These are phyloP conservation scores for Alternaria burnsii DNA, from an alignment of 2,329 filamentous ascomycete genomes.

Conservation along the genomic window DNA sequence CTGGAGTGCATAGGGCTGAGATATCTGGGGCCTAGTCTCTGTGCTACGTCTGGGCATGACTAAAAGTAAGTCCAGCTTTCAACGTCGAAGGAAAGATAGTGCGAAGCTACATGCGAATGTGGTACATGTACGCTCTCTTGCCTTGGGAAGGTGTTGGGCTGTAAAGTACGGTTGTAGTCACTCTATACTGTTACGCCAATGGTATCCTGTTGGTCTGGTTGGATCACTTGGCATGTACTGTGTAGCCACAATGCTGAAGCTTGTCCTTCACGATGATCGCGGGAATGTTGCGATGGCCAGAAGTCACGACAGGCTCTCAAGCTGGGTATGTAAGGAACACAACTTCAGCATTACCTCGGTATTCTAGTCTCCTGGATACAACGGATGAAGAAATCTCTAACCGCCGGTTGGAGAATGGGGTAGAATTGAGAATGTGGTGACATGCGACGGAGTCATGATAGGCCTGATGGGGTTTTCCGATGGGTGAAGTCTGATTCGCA, in stretches of 20 bases:
- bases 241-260: neutral
- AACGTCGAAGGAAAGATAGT: neutral
- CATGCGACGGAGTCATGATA: conserved; percentile 2
- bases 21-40: conserved; percentile 30
- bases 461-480: conserved; percentile 12
- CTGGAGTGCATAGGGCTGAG: conserved; percentile 44
- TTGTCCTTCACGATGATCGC: neutral
- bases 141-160: neutral
- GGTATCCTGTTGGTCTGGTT: neutral
- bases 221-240: neutral
- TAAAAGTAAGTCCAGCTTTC: conserved; percentile 2
- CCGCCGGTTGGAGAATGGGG: neutral
- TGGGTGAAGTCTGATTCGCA: conserved; percentile 11
- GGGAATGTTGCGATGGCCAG: neutral
- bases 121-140: neutral
- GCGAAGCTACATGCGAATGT: neutral
- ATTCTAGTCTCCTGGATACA: neutral
- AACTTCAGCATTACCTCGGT: neutral
- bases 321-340: neutral
- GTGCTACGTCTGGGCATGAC: conserved; percentile 19
- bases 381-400: neutral
- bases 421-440: neutral
- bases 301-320: neutral
- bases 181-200: neutral
- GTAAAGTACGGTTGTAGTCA: neutral